Conservation (phyloP, 2,329 filamentous ascomycete genomes). For the Didymella exigua region DNA sequence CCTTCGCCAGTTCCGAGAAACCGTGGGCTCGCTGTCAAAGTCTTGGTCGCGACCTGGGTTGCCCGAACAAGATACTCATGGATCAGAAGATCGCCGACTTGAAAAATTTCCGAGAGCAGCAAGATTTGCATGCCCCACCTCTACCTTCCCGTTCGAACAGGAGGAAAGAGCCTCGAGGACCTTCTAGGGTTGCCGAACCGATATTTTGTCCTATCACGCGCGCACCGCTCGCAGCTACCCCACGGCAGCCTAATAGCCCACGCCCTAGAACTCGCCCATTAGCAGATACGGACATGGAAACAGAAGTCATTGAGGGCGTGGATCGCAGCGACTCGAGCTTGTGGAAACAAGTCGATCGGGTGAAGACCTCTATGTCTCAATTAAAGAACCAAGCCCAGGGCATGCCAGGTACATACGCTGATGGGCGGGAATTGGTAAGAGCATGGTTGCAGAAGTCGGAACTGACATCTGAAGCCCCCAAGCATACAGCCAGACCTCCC, state of each 20-base stretch:
- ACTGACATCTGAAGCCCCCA: neutral
- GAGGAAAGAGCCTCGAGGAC: neutral
- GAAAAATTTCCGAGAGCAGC: neutral
- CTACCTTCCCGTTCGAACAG: neutral
- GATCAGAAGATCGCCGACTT: neutral
- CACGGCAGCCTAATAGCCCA: neutral
- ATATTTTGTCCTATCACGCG: neutral
- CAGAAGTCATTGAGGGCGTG: neutral
- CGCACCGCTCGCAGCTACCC: neutral
- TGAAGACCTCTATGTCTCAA: neutral
- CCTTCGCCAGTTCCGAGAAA: neutral
- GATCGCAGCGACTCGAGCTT: neutral
- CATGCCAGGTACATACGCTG: neutral
- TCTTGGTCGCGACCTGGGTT: neutral
- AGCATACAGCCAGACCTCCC: neutral
- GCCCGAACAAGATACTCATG: neutral
- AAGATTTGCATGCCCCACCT: neutral
- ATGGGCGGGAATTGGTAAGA: neutral
- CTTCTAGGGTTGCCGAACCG: neutral
- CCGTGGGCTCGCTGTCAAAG: neutral
- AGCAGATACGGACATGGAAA: neutral
- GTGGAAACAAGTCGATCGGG: neutral
- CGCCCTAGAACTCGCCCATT: neutral
- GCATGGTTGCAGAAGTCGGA: neutral
- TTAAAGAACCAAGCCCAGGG: neutral